phyloP scores from a whole-genome alignment of 116 monocot species.

The Phalaenopsis hybrid region DNA sequence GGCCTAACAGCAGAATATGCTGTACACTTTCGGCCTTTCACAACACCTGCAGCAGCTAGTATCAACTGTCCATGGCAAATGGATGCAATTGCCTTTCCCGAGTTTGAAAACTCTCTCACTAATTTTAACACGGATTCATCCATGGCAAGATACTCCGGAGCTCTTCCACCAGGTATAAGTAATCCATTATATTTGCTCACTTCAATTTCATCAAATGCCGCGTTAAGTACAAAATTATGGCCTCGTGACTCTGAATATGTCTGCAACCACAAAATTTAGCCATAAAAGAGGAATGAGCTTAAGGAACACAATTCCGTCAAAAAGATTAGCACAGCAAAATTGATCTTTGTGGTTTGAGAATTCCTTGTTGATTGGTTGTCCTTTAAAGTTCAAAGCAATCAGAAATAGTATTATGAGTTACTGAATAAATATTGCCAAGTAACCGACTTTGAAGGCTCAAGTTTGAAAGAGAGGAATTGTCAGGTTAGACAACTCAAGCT shows the following conservation, averaged over 20 bases:
- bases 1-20: constrained; percentile 67
- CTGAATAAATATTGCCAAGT: neutral
- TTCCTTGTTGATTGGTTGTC: neutral
- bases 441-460: neutral
- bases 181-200: constrained; percentile 57
- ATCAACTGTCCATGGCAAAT: constrained; percentile 95
- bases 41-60: constrained; percentile 70
- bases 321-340: neutral
- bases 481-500: too few species aligned
- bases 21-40: constrained; percentile 67
- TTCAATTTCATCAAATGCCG: constrained; percentile 61
- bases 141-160: constrained; percentile 86
- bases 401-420: neutral
- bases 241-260: constrained; percentile 81
- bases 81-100: constrained; percentile 71
- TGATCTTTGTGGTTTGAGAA: neutral
- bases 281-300: neutral
- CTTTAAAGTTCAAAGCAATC: neutral
- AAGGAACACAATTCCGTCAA: neutral
- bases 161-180: constrained; percentile 83
- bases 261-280: constrained; percentile 28
- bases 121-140: constrained; percentile 59
- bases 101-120: constrained; percentile 70
- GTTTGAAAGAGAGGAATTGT: too few species aligned
- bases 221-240: constrained; percentile 87